Percentiles rank a stretch among this genome's conserved stretches.
These are phyloP conservation scores for Zychaea mexicana DNA, from an alignment of 371 early-diverging fungal genomes.

Conservation along the genomic window DNA sequence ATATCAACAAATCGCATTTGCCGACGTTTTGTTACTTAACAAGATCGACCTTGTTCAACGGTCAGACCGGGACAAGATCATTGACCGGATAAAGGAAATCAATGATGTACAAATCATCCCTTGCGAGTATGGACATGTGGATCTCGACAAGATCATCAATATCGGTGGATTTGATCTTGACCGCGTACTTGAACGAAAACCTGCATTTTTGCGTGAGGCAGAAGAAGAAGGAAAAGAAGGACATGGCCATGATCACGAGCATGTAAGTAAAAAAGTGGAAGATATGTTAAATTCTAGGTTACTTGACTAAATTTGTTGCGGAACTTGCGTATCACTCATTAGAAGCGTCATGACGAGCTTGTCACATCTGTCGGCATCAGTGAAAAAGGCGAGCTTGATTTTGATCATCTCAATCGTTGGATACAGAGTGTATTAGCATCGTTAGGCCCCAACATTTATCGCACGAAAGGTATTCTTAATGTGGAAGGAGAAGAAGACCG, in stretches of 20 bases:
- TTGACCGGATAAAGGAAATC: conserved; percentile 13
- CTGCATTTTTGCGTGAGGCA: conserved; percentile 21
- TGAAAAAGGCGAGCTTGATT: conserved; percentile 19
- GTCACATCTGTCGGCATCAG: conserved; percentile 29
- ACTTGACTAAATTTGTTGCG: too few species aligned
- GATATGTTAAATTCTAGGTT: too few species aligned
- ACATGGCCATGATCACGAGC: conserved; percentile 15
- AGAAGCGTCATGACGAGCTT: conserved; percentile 7
- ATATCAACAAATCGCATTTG: conserved; percentile 37
- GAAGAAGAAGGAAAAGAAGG: neutral
- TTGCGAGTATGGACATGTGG: conserved; percentile 21
- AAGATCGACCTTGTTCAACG: conserved; percentile 33
- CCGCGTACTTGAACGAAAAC: conserved; percentile 32
- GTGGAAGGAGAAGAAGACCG: conserved; percentile 34
- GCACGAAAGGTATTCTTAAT: conserved; percentile 38
- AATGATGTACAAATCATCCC: conserved; percentile 24
- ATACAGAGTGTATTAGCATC: conserved; percentile 30
- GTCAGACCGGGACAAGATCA: conserved; percentile 10
- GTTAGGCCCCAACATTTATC: conserved; percentile 29
- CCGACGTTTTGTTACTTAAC: conserved; percentile 37
- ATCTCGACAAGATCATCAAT: conserved; percentile 26
- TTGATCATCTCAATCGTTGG: conserved; percentile 29
- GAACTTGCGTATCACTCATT: neutral
- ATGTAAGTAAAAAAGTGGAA: neutral
- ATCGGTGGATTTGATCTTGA: conserved; percentile 34